phyloP scores from a whole-genome alignment of 2,329 filamentous ascomycete genomes.

The Ceratocystis cacaofunesta region DNA sequence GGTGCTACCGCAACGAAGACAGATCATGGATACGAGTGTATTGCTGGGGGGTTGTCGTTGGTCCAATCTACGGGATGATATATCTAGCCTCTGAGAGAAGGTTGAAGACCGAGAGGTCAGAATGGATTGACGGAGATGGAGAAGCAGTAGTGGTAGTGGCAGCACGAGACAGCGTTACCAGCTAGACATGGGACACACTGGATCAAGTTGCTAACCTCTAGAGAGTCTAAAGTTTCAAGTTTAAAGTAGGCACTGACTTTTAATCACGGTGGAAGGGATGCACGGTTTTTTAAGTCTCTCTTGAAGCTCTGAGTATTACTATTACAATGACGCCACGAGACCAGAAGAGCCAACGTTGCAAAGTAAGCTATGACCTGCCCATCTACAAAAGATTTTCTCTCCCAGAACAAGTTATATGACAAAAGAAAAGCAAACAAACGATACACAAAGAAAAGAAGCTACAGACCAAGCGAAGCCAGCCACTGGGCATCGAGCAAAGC shows the following conservation, averaged over 20 bases:
- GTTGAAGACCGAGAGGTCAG: conserved; percentile 40
- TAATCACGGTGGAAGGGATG: not conserved
- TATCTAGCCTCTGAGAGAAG: conserved; percentile 55
- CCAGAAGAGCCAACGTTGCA: not conserved
- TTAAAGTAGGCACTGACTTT: too few species aligned
- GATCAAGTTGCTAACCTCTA: accelerated
- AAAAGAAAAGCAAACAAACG: conserved; percentile 11
- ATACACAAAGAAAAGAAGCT: conserved; percentile 10
- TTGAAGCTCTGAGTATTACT: conserved; percentile 16
- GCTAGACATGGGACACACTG: not conserved
- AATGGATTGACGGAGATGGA: conserved; percentile 54
- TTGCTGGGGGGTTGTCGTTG: conserved; percentile 61
- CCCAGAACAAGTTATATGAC: conserved; percentile 10
- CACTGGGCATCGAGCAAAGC: not conserved
- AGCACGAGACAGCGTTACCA: conserved; percentile 18
- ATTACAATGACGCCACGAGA: conserved; percentile 16
- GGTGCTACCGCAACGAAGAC: conserved; percentile 36
- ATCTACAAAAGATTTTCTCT: conserved; percentile 13
- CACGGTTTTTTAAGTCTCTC: conserved; percentile 7
- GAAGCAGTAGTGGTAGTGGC: conserved; percentile 32
- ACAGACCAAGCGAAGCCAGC: not conserved
- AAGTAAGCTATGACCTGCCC: conserved; percentile 13
- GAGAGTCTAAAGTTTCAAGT: too few species aligned
- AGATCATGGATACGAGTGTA: conserved; percentile 45
- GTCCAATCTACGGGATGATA: conserved; percentile 60